Evolutionary conservation across 352 stramenopile species (phyloP).

Genomic region (Globisporangium carolinianum): DNA sequence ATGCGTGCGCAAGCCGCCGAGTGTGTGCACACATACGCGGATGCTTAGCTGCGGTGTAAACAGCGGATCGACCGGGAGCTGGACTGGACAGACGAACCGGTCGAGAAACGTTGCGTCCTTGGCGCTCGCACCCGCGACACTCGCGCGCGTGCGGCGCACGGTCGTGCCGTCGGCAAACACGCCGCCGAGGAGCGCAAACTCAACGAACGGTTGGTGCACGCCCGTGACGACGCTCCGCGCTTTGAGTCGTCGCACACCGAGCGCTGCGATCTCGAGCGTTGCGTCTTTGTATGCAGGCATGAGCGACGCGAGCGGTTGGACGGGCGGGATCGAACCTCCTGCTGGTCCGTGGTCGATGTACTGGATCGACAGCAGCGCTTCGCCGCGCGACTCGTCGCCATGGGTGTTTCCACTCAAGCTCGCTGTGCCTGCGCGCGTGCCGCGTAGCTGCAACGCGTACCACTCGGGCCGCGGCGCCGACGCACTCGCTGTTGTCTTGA

Average conservation of each 20-base stretch:
- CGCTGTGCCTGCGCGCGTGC: too few relatives aligned
- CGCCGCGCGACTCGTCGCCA: constrained; percentile 28
- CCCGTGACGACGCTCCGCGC: constrained; percentile 33
- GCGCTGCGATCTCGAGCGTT: constrained; percentile 53
- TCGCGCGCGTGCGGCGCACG: constrained; percentile 26
- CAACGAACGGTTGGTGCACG: constrained; percentile 48
- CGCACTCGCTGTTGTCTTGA: constrained; percentile 34
- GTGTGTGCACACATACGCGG: constrained; percentile 42
- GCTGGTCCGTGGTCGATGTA: constrained; percentile 36
- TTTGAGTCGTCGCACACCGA: constrained; percentile 67
- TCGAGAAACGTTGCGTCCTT: constrained; percentile 82
- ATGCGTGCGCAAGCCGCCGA: constrained; percentile 50
- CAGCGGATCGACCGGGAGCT: constrained; percentile 50
- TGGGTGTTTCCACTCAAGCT: not conserved
- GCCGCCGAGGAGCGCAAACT: constrained; percentile 61
- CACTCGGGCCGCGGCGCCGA: constrained; percentile 44
- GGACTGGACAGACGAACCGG: constrained; percentile 33
- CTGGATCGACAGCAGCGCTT: constrained; percentile 59
- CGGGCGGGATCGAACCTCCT: constrained; percentile 17
- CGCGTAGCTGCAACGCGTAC: constrained; percentile 25
- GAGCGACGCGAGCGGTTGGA: constrained; percentile 24
- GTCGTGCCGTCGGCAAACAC: constrained; percentile 41
- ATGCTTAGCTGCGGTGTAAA: constrained; percentile 59
- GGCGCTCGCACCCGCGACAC: constrained; percentile 20
- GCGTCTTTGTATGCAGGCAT: constrained; percentile 44